Evolutionary conservation across 2,329 filamentous ascomycete species (phyloP).

Genomic region (Helminthosporium solani): DNA sequence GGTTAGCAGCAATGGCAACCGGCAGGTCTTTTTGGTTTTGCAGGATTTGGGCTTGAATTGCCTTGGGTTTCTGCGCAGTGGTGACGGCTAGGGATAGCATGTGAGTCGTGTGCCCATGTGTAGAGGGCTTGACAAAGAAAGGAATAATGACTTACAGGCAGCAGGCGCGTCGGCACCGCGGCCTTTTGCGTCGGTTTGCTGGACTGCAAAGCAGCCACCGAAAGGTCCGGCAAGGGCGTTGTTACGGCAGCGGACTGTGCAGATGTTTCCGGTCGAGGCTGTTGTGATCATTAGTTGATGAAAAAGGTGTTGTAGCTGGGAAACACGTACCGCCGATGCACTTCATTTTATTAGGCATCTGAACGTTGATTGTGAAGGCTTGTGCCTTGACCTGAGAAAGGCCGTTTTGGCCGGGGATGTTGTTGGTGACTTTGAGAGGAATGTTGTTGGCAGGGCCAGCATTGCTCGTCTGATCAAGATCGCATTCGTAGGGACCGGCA

Average conservation of each 20-base stretch:
- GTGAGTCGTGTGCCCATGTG: slow-evolving; percentile 15
- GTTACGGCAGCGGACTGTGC: slow-evolving; percentile 65
- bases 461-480: slow-evolving; percentile 60
- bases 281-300: not conserved
- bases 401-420: slow-evolving; percentile 60
- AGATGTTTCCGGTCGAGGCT: slow-evolving; percentile 58
- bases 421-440: slow-evolving; percentile 57
- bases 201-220: slow-evolving; percentile 60
- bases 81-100: slow-evolving; percentile 41
- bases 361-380: slow-evolving; percentile 59
- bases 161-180: slow-evolving; percentile 27
- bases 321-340: slow-evolving; percentile 50
- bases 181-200: slow-evolving; percentile 52
- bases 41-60: slow-evolving; percentile 51
- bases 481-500: slow-evolving; percentile 64
- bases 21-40: slow-evolving; percentile 55
- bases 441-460: slow-evolving; percentile 46
- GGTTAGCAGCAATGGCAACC: slow-evolving; percentile 49
- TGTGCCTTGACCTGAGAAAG: slow-evolving; percentile 58
- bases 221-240: slow-evolving; percentile 62
- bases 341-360: slow-evolving; percentile 57
- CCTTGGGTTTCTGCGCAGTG: slow-evolving; percentile 50
- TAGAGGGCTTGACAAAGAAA: not conserved
- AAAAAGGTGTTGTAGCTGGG: not conserved
- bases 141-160: slow-evolving; percentile 22